Evolutionary conservation across 176 grass and related monocot genomes (phyloP), one percentile per base, ranked within the genome.

Genomic region (Aegilops tauschii): DNA sequence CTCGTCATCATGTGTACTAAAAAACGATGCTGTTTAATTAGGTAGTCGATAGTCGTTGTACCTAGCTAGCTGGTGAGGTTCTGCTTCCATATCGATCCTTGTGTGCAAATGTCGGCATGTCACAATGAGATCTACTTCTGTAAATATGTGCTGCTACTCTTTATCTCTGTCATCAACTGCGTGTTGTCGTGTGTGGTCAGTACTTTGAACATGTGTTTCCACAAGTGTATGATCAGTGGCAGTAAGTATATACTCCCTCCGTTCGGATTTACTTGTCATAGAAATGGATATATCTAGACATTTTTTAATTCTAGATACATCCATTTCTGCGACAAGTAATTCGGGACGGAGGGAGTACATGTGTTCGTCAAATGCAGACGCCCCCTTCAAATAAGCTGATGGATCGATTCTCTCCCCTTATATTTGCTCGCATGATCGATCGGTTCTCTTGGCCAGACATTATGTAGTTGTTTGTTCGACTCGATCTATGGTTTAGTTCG

Each of bases 11-110:
- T 70, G 73, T 70, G 73, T 86, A 77, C 73, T 35, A 83, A 12
- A 44, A 45, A 47, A 59, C 56, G 71, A 67, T 16, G 23, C 65
- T 35, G 45, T 10, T 56, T 82, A 76, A 67, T 87, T 82, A 88
- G 72, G 35, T 63, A 69, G 61, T 29, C 73, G 44, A 59, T 59
- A 59, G 73, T 28, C 73, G 74, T 50, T 44, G 39, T 42, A 84
- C 61, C 45, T 80, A 87, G 52, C 17, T 65, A 69, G 36, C 9
- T 59, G 52, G 64, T 39, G 32, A 20, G 37, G 50, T 54, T 42
- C 21, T 14, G 2, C 35, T 73, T 11, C 42, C 8, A 52, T 39
- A 61, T 12, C 29, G 78, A 71, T 80, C 77, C 69, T 54, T 78
- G 23, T 85, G 45, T 89, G 45, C 12, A 6, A 30, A 28, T 69